Evolutionary conservation across 2,329 filamentous ascomycete species (phyloP), one percentile per base, ranked within the genome.

Genomic region (Didymella lethalis): DNA sequence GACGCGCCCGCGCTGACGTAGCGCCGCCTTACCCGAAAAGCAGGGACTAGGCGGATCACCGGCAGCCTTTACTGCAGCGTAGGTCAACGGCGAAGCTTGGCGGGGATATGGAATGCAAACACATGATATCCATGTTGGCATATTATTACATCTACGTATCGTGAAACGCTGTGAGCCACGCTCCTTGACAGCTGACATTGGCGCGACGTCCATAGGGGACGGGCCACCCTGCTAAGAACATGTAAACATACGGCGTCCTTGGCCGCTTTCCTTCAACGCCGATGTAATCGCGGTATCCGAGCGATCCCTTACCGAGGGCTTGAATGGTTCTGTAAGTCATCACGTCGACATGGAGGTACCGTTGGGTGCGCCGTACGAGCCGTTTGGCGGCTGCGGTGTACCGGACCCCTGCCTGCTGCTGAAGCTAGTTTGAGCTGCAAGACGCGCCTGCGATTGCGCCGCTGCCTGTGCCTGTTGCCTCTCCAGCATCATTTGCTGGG

Each of bases 401-500:
- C 74, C 73, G 18, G 74, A 76, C 10, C 66, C 73, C 56, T 72
- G 71, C 45, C 72, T 67, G 49, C 64, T 72, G 41, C 64, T 71
- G 48, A 76, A 73, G 59, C 69, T 75, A 28, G 69, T 75, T 46
- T 76, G 74, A 32, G 75, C 74, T 16, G 74, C 72, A 18, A 77
- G 59, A 8, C 74, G 70, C 7, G 75, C 75, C 63, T 76, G 74
- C 26, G 74, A 69, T 48, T 78, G 75, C 11, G 69, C 65, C 6
- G 63, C 69, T 28, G 63, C 63, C 60, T 73, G 73, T 18, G 65
- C 68, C 53, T 73, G 73, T 48, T 76, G 72, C 36, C 72, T 64
- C n/a, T 75, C 72, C 31, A 75, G 54, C 59, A 77, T 72, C 64
- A 72, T 70, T 57, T 77, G 72, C 53, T 76, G 70, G 38, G 74